These are phyloP conservation scores for Alternaria tenuissima DNA, from an alignment of 2,329 filamentous ascomycete genomes.

Conservation along the genomic window DNA sequence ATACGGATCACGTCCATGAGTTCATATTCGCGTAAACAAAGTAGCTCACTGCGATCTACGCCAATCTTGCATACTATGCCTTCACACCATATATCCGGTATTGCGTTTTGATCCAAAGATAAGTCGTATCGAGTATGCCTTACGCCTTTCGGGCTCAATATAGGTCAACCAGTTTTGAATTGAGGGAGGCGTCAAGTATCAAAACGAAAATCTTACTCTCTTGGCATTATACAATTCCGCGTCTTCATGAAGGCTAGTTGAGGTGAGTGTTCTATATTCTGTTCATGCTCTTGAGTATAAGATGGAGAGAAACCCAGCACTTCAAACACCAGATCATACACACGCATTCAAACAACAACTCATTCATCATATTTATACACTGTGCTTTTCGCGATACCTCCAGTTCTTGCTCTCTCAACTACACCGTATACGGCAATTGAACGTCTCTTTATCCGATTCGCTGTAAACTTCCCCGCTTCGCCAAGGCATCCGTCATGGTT, in stretches of 20 bases:
- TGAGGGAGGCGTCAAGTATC: not conserved
- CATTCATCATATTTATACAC: not conserved
- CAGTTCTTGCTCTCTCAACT: not conserved
- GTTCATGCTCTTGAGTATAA: not conserved
- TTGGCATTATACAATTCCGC: not conserved
- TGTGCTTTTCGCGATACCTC: not conserved
- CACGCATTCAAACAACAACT: not conserved
- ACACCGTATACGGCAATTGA: not conserved
- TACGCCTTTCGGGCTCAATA: not conserved
- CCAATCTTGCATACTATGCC: not conserved
- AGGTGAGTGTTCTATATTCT: not conserved
- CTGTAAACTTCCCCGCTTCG: not conserved
- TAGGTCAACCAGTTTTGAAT: not conserved
- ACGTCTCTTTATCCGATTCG: conserved; percentile 3
- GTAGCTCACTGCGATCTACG: not conserved
- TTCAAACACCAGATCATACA: not conserved
- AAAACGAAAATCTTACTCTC: not conserved
- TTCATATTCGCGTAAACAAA: not conserved
- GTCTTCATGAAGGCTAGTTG: not conserved
- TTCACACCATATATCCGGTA: not conserved
- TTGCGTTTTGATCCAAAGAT: not conserved
- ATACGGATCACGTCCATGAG: not conserved
- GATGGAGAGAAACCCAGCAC: not conserved
- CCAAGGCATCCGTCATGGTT: conserved; percentile 6
- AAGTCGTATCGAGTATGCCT: not conserved